These are phyloP conservation scores for barley (Hordeum vulgare) DNA, from an alignment of 176 grass and related monocot species.

Conservation along the genomic window MorexV3_pseudomolecules_assembly NC_058520.1:44027838-44028337, in stretches of 20 bases:
- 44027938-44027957: slow-evolving; percentile 59
- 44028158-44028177: slow-evolving; percentile 47
- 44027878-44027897: slow-evolving; percentile 63
- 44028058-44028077: slow-evolving; percentile 55
- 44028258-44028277: slow-evolving; percentile 29
- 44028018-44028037: slow-evolving; percentile 54
- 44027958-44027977: slow-evolving; percentile 64
- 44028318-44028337: slow-evolving; percentile 41
- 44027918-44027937: slow-evolving; percentile 48
- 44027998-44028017: slow-evolving; percentile 57
- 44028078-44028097: slow-evolving; percentile 41
- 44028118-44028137: slow-evolving; percentile 63
- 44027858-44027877: slow-evolving; percentile 59
- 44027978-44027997: slow-evolving; percentile 59
- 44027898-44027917: slow-evolving; percentile 56
- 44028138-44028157: slow-evolving; percentile 47
- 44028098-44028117: slow-evolving; percentile 44
- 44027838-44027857: slow-evolving; percentile 50
- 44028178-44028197: slow-evolving; percentile 50
- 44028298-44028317: slow-evolving; percentile 15
- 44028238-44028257: slow-evolving; percentile 42
- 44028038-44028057: slow-evolving; percentile 53
- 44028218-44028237: slow-evolving; percentile 26
- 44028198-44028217: slow-evolving; percentile 30
- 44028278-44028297: slow-evolving; percentile 22